Conservation (phyloP, 192 early-diverging fungal species). For the Pilaira anomala region DNA sequence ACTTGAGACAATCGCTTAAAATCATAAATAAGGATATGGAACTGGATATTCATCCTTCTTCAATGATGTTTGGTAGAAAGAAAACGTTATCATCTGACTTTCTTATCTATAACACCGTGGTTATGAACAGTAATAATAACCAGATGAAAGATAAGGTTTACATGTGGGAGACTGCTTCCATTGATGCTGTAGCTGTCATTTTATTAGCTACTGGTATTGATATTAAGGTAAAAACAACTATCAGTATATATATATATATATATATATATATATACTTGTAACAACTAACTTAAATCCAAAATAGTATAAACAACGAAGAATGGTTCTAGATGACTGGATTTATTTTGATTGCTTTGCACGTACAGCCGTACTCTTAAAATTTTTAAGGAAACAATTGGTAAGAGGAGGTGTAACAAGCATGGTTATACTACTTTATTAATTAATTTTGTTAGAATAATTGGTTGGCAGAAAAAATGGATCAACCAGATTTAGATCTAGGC, state of each 20-base stretch:
- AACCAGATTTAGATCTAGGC: conserved; percentile 25
- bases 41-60: conserved; percentile 81
- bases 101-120: conserved; percentile 47
- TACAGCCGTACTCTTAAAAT: conserved; percentile 50
- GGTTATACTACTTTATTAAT: conserved; percentile 1
- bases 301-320: conserved; percentile 42
- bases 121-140: conserved; percentile 36
- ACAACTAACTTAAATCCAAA: background rate
- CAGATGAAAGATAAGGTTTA: conserved; percentile 35
- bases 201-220: conserved; percentile 48
- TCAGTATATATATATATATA: background rate
- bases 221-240: conserved; percentile 38
- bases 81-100: conserved; percentile 9
- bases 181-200: conserved; percentile 42
- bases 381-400: conserved; percentile 49
- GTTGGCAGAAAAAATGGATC: conserved; percentile 33
- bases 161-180: conserved; percentile 47
- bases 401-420: background rate
- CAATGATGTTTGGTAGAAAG: conserved; percentile 54
- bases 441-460: conserved; percentile 26
- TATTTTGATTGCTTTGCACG: conserved; percentile 51
- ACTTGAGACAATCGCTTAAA: conserved; percentile 31
- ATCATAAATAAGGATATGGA: conserved; percentile 42
- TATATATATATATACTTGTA: background rate
- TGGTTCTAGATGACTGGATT: conserved; percentile 51